Evolutionary conservation across 371 early-diverging fungal species (phyloP).

Genomic region (Rhizopus delemar): DNA sequence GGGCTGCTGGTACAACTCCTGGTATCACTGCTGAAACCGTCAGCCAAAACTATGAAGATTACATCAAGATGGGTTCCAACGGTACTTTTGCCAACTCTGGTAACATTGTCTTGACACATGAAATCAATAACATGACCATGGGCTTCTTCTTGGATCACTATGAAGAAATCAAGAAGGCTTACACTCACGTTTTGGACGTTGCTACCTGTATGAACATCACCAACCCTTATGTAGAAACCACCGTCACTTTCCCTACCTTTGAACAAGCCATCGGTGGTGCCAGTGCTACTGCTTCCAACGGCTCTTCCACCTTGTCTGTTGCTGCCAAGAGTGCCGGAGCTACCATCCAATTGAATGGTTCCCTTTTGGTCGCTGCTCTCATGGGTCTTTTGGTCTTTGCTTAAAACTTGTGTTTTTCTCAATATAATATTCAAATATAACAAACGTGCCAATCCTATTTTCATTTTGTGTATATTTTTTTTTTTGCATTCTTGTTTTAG

Average conservation of each 20-base stretch:
- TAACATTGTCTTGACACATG: conserved; percentile 50
- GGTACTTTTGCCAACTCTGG: conserved; percentile 34
- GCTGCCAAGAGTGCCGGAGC: not conserved
- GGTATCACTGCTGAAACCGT: conserved; percentile 26
- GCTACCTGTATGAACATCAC: conserved; percentile 53
- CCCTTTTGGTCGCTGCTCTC: conserved; percentile 31
- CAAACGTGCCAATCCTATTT: no score
- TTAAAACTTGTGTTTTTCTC: conserved; percentile 5
- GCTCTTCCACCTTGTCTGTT: conserved; percentile 15
- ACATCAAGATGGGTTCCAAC: conserved; percentile 44
- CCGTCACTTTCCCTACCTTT: conserved; percentile 33
- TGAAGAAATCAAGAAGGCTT: conserved; percentile 38
- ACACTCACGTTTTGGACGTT: conserved; percentile 43
- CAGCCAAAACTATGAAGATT: conserved; percentile 28
- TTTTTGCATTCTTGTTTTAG: no score
- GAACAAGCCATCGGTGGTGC: conserved; percentile 22
- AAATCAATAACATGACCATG: conserved; percentile 50
- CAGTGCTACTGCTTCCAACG: conserved; percentile 27
- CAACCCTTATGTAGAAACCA: conserved; percentile 42
- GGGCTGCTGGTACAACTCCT: conserved; percentile 35
- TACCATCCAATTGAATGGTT: conserved; percentile 13
- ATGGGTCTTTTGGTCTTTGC: conserved; percentile 25
- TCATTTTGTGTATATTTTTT: no score
- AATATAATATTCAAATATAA: not conserved
- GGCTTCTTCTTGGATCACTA: conserved; percentile 39